A percentile compares a stretch with the other conserved stretches of the same genome.
Conservation (phyloP, 2,329 filamentous ascomycete genomes). For the Botryotinia convoluta region DNA sequence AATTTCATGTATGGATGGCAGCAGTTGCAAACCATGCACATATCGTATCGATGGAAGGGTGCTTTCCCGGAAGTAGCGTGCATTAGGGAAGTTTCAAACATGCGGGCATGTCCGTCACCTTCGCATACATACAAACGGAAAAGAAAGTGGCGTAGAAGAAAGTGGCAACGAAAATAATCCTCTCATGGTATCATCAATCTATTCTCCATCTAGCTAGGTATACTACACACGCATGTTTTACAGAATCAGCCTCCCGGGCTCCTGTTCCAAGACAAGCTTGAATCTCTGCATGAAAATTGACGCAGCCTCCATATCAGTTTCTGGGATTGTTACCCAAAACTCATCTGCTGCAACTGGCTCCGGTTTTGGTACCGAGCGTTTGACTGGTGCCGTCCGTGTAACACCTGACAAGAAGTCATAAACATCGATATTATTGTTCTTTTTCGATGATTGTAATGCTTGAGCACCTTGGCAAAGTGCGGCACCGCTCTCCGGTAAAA, state of each 20-base stretch:
- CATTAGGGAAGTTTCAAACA: background rate
- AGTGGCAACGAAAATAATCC: background rate
- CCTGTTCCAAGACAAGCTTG: conserved; percentile 77
- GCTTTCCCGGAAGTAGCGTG: background rate
- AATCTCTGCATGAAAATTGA: conserved; percentile 80
- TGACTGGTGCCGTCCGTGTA: conserved; percentile 27
- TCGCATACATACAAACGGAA: background rate
- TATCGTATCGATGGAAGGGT: background rate
- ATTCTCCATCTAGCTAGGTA: conserved; percentile 24
- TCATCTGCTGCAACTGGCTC: conserved; percentile 63
- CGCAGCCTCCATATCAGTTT: conserved; percentile 78
- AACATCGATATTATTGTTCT: conserved; percentile 64
- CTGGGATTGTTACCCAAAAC: conserved; percentile 77
- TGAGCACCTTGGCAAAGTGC: conserved; percentile 41
- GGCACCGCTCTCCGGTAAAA: conserved; percentile 69
- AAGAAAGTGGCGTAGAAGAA: background rate
- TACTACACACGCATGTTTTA: conserved; percentile 39
- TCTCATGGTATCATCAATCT: conserved; percentile 23
- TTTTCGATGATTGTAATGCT: conserved; percentile 25
- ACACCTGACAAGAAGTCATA: conserved; percentile 73
- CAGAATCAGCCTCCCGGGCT: conserved; percentile 72
- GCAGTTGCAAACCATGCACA: background rate
- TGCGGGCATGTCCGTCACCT: background rate
- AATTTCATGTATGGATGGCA: background rate
- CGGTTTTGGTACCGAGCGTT: conserved; percentile 37